Conservation (phyloP, 768 basidiomycete species). For the Suillus weaverae region DNA sequence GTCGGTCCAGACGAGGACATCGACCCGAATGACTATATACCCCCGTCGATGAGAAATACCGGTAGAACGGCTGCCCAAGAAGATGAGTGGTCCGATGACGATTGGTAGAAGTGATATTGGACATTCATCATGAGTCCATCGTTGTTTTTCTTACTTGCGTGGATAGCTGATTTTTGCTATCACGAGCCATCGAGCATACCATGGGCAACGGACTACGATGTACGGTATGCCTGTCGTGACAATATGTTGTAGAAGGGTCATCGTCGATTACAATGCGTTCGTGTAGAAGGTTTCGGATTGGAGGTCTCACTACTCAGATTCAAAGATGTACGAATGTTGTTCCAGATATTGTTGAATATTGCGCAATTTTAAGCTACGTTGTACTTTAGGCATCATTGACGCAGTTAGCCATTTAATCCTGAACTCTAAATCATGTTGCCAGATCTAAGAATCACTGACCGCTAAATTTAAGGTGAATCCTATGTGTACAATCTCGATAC, state of each 20-base stretch:
- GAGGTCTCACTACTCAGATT: neutral
- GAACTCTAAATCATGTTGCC: too few relatives aligned
- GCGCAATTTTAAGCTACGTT: too few relatives aligned
- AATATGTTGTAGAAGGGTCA: neutral
- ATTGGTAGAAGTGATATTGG: constrained; percentile 20
- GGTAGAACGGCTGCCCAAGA: constrained; percentile 14
- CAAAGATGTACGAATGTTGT: neutral
- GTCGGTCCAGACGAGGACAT: neutral
- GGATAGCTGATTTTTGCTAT: neutral
- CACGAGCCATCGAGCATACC: neutral
- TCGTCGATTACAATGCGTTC: neutral
- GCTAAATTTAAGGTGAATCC: too few relatives aligned
- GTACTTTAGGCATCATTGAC: neutral
- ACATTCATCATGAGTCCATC: neutral
- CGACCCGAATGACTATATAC: constrained; percentile 20
- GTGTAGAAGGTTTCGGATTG: neutral
- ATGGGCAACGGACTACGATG: neutral
- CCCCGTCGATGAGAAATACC: constrained; percentile 10
- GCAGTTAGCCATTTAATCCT: too few relatives aligned
- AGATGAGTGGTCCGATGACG: constrained; percentile 30
- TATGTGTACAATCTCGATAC: too few relatives aligned
- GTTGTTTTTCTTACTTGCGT: neutral
- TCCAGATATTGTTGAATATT: neutral
- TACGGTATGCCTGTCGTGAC: neutral
- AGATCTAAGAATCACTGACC: too few relatives aligned